Base-by-base conservation (phyloP, 352 stramenopile species). In the Pythium brassicae region DNA sequence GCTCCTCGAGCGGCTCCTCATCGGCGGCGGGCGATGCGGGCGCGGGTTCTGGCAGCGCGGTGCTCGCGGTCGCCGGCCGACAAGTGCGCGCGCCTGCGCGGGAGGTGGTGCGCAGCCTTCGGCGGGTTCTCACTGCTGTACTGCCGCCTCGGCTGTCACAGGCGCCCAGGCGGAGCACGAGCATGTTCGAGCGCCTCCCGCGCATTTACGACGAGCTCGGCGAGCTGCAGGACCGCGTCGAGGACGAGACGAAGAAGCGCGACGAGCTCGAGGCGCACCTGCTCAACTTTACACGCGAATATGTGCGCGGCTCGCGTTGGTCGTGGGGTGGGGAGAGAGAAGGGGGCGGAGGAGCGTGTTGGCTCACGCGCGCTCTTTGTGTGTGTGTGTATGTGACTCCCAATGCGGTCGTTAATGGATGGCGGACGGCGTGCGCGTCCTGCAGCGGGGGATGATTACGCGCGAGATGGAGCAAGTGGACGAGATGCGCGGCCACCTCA, bases 221-320 rank as follows among this genome's bases (percentile, higher is more conserved):
- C 0, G 76, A 87, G 55, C 69, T 91, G 10, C 78, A 88, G 57
- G 74, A 88, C 37, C 78, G 76, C 32, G 55, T 88, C 14, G 78
- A 89, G 26, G 81, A 88, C n/a, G 81, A 88, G 50, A 59, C 67
- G 17, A 83, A 83, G 60, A 85, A 86, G 53, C 77, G 74, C 20
- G 74, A 87, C 14, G 78, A 89, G 50, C 67, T 89, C 44, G 80
- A 90, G 48, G 65, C 60, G 5, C 80, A 90, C 42, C 50, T 90
- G 53, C 61, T 87, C 14, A 72, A 75, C 54, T 84, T 84, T 42
- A 87, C 76, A 7, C 67, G 69, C 17, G 81, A 89, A 50, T 81
- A 87, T 42, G 72, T 83, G 57, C 25, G 62, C 53, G 20, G 20
- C 5, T 12, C 19, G 46, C 7, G 1, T 27, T 26, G 9, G 25